Evolutionary conservation across 2,329 filamentous ascomycete species (phyloP).

Genomic region (Curvularia hawaiiensis): DNA sequence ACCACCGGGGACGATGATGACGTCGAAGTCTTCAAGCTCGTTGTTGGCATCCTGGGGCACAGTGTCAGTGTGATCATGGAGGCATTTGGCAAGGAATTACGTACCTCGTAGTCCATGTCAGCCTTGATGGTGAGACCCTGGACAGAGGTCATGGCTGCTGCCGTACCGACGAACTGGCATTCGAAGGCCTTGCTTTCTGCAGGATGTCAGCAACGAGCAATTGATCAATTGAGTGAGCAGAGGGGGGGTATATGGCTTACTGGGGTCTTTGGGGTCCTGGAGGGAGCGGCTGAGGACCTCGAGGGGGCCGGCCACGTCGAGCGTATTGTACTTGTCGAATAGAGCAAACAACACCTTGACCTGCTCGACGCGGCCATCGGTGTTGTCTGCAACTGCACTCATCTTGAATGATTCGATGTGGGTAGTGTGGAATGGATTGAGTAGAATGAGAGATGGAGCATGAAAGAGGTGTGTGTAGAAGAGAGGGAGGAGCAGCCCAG

Average conservation of each 20-base stretch:
- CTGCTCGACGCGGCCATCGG: slow-evolving; percentile 58
- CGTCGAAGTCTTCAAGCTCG: slow-evolving; percentile 74
- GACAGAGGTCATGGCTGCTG: slow-evolving; percentile 55
- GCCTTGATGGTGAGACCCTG: slow-evolving; percentile 74
- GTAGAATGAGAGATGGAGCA: slow-evolving; percentile 22
- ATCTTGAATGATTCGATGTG: slow-evolving; percentile 38
- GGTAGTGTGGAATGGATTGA: slow-evolving; percentile 26
- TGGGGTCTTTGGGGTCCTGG: slow-evolving; percentile 59
- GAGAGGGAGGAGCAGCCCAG: slow-evolving; percentile 19
- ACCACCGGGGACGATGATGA: slow-evolving; percentile 79
- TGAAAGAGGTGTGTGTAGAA: slow-evolving; percentile 24
- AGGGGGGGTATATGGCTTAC: slow-evolving; percentile 41
- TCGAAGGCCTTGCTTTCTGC: slow-evolving; percentile 60
- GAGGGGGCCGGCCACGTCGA: slow-evolving; percentile 63
- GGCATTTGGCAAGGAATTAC: neutral
- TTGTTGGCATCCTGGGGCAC: slow-evolving; percentile 68
- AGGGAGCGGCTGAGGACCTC: slow-evolving; percentile 61
- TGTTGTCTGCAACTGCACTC: slow-evolving; percentile 49
- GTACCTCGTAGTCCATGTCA: slow-evolving; percentile 71
- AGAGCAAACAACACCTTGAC: slow-evolving; percentile 67
- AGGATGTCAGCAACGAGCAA: slow-evolving; percentile 27
- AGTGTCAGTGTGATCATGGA: neutral
- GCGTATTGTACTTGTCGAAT: slow-evolving; percentile 61
- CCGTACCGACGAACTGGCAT: slow-evolving; percentile 56
- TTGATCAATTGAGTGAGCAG: neutral